Conservation (phyloP, 768 basidiomycete genomes). For the Mrakia hoshinonis region DNA sequence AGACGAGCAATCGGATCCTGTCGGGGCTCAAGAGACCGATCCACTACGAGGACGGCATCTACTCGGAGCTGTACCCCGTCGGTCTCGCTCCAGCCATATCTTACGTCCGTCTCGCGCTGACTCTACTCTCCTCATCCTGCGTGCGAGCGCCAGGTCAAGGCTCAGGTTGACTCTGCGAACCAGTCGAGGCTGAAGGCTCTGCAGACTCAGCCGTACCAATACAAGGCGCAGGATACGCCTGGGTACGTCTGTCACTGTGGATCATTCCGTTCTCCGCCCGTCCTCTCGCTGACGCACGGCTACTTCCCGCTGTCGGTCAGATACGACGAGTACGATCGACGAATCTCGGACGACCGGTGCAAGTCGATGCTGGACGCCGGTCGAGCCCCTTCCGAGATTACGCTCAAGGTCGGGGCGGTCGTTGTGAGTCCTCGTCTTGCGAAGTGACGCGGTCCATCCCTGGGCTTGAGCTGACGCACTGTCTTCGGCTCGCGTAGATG, state of each 20-base stretch:
- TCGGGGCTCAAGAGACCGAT: conserved; percentile 9
- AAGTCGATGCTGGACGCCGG: background rate
- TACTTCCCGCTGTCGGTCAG: background rate
- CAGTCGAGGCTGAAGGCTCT: background rate
- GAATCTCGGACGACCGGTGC: background rate
- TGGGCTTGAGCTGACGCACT: no score
- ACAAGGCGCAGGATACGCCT: conserved; percentile 3
- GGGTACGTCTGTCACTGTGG: background rate
- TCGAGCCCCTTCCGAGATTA: background rate
- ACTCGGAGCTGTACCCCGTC: conserved; percentile 16
- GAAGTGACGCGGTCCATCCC: background rate
- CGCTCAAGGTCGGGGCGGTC: conserved; percentile 15
- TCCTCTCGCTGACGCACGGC: background rate
- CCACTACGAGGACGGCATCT: conserved; percentile 17
- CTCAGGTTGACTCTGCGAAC: conserved; percentile 12
- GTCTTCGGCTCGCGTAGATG: no score
- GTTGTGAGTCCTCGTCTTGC: background rate
- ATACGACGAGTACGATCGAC: background rate
- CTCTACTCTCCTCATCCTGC: background rate
- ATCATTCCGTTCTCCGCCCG: background rate
- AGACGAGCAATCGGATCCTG: conserved; percentile 4
- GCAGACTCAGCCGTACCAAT: background rate
- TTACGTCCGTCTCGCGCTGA: background rate
- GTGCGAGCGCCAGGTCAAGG: background rate
- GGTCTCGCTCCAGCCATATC: background rate